These are phyloP conservation scores for Acacia confusa DNA, from an alignment of 306 rosid genomes.

Conservation along the genomic window DNA sequence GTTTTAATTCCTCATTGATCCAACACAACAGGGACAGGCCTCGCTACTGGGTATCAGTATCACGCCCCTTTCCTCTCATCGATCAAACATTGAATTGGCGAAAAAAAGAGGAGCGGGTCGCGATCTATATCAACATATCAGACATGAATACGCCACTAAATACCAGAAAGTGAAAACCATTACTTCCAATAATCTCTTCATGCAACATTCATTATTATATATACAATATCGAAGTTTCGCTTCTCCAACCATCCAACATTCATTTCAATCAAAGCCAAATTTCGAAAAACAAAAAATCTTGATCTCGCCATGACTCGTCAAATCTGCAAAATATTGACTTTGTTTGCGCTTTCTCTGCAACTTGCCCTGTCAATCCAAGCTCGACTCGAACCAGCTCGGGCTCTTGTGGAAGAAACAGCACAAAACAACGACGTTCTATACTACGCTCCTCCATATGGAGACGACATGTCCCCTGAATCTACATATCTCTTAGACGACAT, in stretches of 20 bases:
- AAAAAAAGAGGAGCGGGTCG: neutral
- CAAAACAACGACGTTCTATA: neutral
- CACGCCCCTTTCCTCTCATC: neutral
- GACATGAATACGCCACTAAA: slow-evolving; percentile 2
- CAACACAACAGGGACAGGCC: neutral
- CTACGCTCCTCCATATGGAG: slow-evolving; percentile 17
- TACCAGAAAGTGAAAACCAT: slow-evolving; percentile 15
- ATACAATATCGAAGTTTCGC: neutral
- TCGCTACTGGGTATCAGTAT: neutral
- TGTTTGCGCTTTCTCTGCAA: neutral
- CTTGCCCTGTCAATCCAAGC: neutral
- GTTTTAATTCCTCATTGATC: neutral
- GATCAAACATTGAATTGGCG: neutral
- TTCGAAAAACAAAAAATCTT: neutral
- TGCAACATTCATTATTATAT: slow-evolving; percentile 1
- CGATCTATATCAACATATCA: neutral
- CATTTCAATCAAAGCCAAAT: neutral
- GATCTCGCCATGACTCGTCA: neutral
- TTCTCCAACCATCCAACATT: neutral
- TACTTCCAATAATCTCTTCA: slow-evolving; percentile 5
- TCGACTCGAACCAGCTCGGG: neutral
- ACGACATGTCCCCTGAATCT: neutral
- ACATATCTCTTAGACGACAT: neutral
- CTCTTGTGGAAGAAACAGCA: neutral
- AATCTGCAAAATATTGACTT: neutral